Conservation (phyloP, 108 stramenopile genomes). For the Stephanodiscus triporus region DNA sequence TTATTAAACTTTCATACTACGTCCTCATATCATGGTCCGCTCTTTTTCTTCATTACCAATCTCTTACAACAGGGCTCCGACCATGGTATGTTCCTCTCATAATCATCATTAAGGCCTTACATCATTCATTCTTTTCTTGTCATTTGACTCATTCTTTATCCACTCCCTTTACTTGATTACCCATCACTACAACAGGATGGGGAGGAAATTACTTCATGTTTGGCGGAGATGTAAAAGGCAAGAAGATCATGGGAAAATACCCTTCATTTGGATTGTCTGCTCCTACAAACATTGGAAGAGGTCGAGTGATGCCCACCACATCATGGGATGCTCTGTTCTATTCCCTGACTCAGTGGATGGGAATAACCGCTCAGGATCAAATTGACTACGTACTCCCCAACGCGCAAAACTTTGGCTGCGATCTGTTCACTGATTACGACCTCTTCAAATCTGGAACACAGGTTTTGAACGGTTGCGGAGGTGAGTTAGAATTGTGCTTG, state of each 20-base stretch:
- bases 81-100: constrained; percentile 45
- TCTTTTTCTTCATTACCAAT: no score
- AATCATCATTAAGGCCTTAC: neutral
- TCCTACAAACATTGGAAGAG: constrained; percentile 37
- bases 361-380: constrained; percentile 15
- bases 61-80: constrained; percentile 58
- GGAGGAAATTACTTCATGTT: constrained; percentile 54
- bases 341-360: constrained; percentile 44
- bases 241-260: constrained; percentile 48
- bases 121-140: neutral
- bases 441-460: constrained; percentile 24
- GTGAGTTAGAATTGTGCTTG: neutral
- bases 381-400: constrained; percentile 32
- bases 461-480: constrained; percentile 23
- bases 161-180: neutral
- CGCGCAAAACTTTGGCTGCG: constrained; percentile 22
- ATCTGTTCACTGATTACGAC: constrained; percentile 27
- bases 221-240: constrained; percentile 47
- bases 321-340: constrained; percentile 71
- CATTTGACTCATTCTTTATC: neutral
- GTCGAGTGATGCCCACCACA: constrained; percentile 67
- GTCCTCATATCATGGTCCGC: neutral
- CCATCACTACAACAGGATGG: constrained; percentile 36
- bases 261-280: constrained; percentile 26
- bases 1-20: neutral